Base-by-base conservation (phyloP, 805 yeast species). In the Candida awuae region DNA sequence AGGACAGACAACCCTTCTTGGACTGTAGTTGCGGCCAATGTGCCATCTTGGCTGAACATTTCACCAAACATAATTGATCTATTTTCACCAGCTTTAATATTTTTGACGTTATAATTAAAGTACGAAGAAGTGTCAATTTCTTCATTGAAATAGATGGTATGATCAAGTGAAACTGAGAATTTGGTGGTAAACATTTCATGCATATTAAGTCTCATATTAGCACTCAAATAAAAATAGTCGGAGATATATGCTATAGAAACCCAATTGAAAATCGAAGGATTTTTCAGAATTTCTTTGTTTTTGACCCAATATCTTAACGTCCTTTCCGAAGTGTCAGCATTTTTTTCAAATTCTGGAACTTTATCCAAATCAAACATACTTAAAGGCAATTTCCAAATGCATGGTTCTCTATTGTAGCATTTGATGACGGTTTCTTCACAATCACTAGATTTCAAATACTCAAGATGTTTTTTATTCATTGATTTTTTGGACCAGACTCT, bases 141-240 rank as follows among this genome's bases (percentile, higher is more conserved):
- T 14, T 59, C 58, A 52, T 79, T 84, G 62, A 81, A 78, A 54
- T 77, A 77, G 23, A 83, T 68, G 0, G 77, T 59, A 52, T 81
- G 87, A 47, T 80, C 87, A 45, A 81, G 56, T 17, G 83, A 75
- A 3, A 77, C 79, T 13, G 77, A 70, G 45, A 74, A 68, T 27
- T 65, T 67, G 14, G 72, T 64, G 16, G 70, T 63, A 42, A 63
- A 65, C 54, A 69, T 51, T 17, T 67, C 68, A 30, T 68, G 56
- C 37, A 72, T 54, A 39, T 76, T 68, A 38, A 72, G 59, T 42
- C 80, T 67, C 47, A 73, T 74, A 25, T 75, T 60, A 2, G 77
- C 57, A 12, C 72, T 65, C 35, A 80, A 55, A 41, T 73, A 68
- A 41, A 72, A 67, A 12, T 77, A 67, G 51, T 80, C 86, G 0